phyloP scores from a whole-genome alignment of 129 eudicot species.

The Oenanthe sinensis region DNA sequence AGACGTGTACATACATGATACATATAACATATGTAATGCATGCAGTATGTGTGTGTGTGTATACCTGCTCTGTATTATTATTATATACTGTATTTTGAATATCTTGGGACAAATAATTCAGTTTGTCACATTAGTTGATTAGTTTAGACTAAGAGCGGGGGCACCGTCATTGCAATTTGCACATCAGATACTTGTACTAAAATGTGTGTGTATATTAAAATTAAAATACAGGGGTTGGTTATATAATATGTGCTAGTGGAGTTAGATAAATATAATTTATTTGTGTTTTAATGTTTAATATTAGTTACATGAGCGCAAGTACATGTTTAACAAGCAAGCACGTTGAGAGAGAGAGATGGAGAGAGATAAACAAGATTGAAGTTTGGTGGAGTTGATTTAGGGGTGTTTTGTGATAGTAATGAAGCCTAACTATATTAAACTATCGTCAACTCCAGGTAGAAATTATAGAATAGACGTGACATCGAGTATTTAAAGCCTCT shows the following conservation, averaged over 20 bases:
- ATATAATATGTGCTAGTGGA: neutral
- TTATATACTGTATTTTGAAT: neutral
- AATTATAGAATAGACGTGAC: neutral
- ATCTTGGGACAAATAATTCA: neutral
- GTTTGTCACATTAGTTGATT: neutral
- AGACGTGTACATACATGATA: neutral
- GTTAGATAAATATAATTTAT: neutral
- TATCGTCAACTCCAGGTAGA: neutral
- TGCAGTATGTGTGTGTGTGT: neutral
- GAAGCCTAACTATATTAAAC: neutral
- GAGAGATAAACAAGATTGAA: neutral
- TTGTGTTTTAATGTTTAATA: neutral
- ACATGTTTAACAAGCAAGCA: neutral
- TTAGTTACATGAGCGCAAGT: neutral
- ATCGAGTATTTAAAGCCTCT: neutral
- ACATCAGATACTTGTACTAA: neutral
- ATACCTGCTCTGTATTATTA: neutral
- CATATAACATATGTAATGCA: neutral
- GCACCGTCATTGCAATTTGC: neutral
- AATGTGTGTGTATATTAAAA: neutral
- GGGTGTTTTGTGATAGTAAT: neutral
- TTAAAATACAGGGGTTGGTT: neutral
- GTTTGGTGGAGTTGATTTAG: neutral
- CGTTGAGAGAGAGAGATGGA: neutral
- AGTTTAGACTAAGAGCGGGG: neutral